Conservation (phyloP, 1,284 basidiomycete genomes). For the Apiotrichum gracile region DNA sequence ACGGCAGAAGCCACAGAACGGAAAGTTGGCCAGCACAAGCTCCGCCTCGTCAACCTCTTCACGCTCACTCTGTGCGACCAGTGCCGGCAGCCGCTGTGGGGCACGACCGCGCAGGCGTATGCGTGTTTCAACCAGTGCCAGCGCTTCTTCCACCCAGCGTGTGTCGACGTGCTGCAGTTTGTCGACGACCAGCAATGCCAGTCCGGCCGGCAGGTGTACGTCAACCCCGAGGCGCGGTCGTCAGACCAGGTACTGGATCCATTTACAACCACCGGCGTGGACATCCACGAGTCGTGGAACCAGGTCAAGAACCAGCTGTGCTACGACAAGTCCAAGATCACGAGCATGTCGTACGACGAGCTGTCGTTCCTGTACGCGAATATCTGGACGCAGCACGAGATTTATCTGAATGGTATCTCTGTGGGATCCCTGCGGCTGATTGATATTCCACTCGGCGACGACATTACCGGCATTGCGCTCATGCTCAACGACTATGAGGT, state of each 20-base stretch:
- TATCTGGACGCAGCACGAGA: conserved; percentile 61
- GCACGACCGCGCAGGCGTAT: conserved; percentile 57
- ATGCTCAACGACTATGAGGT: conserved; percentile 54
- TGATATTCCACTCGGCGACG: conserved; percentile 38
- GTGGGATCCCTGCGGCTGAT: conserved; percentile 54
- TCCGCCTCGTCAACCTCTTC: conserved; percentile 58
- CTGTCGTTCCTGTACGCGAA: conserved; percentile 56
- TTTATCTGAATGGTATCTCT: conserved; percentile 60
- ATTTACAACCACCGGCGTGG: conserved; percentile 53
- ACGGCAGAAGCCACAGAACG: conserved; percentile 11
- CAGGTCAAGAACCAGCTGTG: conserved; percentile 48
- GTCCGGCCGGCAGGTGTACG: conserved; percentile 37
- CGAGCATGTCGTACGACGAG: conserved; percentile 58
- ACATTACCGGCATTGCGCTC: conserved; percentile 59
- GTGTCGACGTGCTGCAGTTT: conserved; percentile 43
- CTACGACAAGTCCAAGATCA: conserved; percentile 47
- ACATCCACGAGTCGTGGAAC: conserved; percentile 55
- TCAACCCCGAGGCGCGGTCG: conserved; percentile 21
- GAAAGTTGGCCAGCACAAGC: conserved; percentile 27
- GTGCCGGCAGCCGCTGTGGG: conserved; percentile 68
- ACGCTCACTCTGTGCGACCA: conserved; percentile 61
- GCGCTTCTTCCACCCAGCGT: conserved; percentile 58
- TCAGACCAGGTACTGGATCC: conserved; percentile 42
- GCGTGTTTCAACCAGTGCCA: conserved; percentile 58
- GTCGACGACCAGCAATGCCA: conserved; percentile 46